Base-by-base conservation (phyloP, 768 basidiomycete species). In the Pleurotus platypus region DNA sequence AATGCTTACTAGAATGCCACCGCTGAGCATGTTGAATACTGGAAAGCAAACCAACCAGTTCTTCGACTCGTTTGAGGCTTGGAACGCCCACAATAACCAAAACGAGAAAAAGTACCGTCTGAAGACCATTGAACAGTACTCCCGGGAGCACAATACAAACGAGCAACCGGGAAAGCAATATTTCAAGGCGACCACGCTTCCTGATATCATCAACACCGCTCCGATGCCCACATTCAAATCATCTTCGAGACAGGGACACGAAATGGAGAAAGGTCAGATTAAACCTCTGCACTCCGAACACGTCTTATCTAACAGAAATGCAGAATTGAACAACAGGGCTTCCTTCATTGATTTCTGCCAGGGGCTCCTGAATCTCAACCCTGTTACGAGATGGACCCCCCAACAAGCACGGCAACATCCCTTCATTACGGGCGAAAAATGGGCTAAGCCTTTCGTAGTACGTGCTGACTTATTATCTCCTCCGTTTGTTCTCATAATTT, bases 101-200 rank as follows among this genome's bases (percentile, higher is more conserved):
- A 87, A 86, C 58, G 86, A 90, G 65, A 89, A 94, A 73, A 90
- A 90, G 69, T 94, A 88, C 69, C 81, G 86, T 49, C 72, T 98
- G 64, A 99, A 98, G 78, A 83, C 83, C 55, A 75, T 99, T 61
- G 95, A 98, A 58, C 94, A 98, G 70, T 99, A 98, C 69, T 92
- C 93, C 4, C 80, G 90, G 48, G 97, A 99, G 70, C 94, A 95
- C 72, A 91, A 91, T 60, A 89, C 92, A 13, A 89, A 94, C 61
- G 97, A 99, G 68, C 97, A 98, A 68, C 95, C 95, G 0, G 95
- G 94, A 63, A 99, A 99, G 72, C 96, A 98, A 71, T 99, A 98
- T 70, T 98, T 99, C 82, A 92, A 94, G 69, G 93, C 94, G 15
- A 92, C 84, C 24, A 88, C 92, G 16, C 73, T 99, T 40, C 94